These are phyloP conservation scores for Podospora appendiculata DNA, from an alignment of 495 filamentous ascomycete genomes.

Conservation along the genomic window DNA sequence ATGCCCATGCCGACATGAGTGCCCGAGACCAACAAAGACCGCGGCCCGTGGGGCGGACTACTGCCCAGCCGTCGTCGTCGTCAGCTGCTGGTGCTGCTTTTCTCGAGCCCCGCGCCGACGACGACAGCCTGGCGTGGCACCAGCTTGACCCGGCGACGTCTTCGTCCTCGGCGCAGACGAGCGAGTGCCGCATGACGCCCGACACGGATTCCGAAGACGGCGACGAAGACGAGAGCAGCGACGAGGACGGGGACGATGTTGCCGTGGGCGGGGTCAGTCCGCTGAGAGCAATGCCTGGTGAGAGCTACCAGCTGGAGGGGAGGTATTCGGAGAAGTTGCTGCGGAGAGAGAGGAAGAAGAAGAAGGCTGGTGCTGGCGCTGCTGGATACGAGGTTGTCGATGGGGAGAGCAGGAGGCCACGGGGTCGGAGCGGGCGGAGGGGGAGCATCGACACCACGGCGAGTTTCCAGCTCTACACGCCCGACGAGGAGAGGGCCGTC, in stretches of 20 bases:
- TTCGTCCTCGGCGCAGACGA: slow-evolving; percentile 8
- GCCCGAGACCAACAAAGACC: too few species aligned
- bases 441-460: slow-evolving; percentile 21
- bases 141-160: neutral
- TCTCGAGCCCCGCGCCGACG: too few species aligned
- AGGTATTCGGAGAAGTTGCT: neutral
- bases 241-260: neutral
- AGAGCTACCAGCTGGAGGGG: neutral
- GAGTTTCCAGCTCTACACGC: slow-evolving; percentile 59
- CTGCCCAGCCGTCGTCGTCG: too few species aligned
- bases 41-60: too few species aligned
- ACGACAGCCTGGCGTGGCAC: too few species aligned
- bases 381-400: neutral
- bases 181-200: slow-evolving; percentile 10
- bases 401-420: neutral
- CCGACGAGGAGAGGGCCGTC: slow-evolving; percentile 65
- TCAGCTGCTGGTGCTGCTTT: too few species aligned
- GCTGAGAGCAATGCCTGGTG: neutral
- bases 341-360: neutral
- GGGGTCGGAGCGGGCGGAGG: neutral
- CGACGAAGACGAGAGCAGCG: neutral
- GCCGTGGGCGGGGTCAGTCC: neutral
- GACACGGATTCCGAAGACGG: slow-evolving; percentile 14
- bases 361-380: neutral
- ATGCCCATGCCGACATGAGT: too few species aligned